phyloP scores from a whole-genome alignment of 768 basidiomycete genomes.

The Lactarius indigo region DNA sequence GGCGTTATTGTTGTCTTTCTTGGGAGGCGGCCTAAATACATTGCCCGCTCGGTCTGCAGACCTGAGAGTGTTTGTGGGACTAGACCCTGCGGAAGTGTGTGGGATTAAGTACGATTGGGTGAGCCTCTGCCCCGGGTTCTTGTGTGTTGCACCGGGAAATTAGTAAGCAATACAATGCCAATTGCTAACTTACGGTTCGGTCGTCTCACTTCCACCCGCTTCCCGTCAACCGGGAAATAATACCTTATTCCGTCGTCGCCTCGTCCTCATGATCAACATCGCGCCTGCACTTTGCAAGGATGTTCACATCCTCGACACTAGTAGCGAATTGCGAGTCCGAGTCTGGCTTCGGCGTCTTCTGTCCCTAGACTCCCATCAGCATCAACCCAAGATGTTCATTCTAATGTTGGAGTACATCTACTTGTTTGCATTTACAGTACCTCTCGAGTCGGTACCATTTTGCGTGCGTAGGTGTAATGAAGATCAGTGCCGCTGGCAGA shows the following conservation, averaged over 20 bases:
- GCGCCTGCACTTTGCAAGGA: slow-evolving; percentile 23
- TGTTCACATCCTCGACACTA: slow-evolving; percentile 22
- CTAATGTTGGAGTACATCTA: too few species aligned
- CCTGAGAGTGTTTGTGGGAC: not conserved
- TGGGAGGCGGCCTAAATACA: not conserved
- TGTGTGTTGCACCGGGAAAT: too few species aligned
- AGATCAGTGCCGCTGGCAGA: too few species aligned
- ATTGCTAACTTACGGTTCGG: too few species aligned
- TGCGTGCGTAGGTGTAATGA: too few species aligned
- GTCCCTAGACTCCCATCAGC: slow-evolving; percentile 13
- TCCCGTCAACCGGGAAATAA: too few species aligned
- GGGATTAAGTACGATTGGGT: not conserved
- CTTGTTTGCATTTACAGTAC: too few species aligned
- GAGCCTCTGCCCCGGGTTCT: too few species aligned
- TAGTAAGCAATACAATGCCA: too few species aligned
- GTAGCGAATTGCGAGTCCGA: slow-evolving; percentile 13
- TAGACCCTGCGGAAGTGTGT: not conserved
- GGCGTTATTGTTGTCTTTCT: not conserved
- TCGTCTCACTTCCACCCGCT: too few species aligned
- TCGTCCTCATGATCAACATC: slow-evolving; percentile 14
- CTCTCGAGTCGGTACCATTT: too few species aligned
- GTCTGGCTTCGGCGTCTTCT: not conserved
- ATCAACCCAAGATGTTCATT: not conserved
- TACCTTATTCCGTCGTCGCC: not conserved
- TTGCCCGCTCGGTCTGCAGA: not conserved